A percentile compares a stretch with the other conserved stretches of the same genome.
These are phyloP conservation scores for Ormosia emarginata DNA, from an alignment of 306 rosid genomes.

Conservation along the genomic window DNA sequence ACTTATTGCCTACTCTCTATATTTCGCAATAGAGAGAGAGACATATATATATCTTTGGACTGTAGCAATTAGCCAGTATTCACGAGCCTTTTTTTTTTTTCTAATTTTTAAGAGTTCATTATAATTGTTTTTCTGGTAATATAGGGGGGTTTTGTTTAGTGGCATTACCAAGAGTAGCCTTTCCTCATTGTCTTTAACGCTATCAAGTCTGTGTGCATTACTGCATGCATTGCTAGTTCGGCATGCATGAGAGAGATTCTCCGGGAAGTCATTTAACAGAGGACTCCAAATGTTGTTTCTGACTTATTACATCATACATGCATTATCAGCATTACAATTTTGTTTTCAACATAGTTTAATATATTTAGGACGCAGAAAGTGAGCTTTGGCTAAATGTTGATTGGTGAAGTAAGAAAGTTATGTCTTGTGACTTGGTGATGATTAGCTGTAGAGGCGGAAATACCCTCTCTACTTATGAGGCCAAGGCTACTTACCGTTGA, in stretches of 20 bases:
- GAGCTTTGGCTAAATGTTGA: too few species aligned
- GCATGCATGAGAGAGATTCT: background rate
- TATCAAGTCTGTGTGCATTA: background rate
- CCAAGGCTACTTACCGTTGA: background rate
- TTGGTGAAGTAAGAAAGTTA: too few species aligned
- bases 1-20: background rate
- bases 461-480: too few species aligned
- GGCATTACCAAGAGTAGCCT: background rate
- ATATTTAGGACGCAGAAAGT: too few species aligned
- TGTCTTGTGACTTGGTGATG: too few species aligned
- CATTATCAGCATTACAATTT: background rate
- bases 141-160: background rate
- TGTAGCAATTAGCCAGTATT: too few species aligned
- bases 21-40: background rate
- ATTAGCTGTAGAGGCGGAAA: too few species aligned
- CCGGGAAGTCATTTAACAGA: background rate
- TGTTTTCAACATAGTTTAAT: too few species aligned
- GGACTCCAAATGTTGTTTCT: background rate
- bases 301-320: background rate
- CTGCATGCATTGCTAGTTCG: background rate
- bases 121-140: background rate
- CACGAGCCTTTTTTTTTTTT: background rate
- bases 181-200: background rate
- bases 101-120: background rate
- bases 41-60: too few species aligned